Conservation (phyloP, 2,329 filamentous ascomycete species). For the Fusarium aywerte region DNA sequence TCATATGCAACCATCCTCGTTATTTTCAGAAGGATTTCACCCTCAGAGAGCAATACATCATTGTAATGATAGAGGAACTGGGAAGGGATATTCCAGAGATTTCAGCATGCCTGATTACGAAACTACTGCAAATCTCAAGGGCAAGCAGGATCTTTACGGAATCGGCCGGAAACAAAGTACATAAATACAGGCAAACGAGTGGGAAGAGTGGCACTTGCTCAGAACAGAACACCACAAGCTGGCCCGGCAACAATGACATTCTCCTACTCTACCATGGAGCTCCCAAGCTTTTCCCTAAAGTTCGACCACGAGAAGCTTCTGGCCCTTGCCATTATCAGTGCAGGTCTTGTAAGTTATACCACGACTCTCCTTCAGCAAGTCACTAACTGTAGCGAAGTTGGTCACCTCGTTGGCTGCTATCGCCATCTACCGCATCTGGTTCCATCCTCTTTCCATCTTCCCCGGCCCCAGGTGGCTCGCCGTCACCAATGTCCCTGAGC, state of each 20-base stretch:
- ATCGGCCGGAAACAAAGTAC: neutral
- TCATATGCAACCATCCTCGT: neutral
- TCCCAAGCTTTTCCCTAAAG: neutral
- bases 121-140: neutral
- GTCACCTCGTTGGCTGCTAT: neutral
- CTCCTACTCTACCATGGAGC: neutral
- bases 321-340: neutral
- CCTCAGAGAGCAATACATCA: neutral
- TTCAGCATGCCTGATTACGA: neutral
- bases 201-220: neutral
- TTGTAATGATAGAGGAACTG: neutral
- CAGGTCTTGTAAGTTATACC: neutral
- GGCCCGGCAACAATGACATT: neutral
- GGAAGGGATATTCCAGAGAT: too few relatives aligned
- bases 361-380: rapidly evolving
- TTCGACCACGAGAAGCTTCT: neutral
- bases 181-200: neutral
- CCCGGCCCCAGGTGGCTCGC: neutral
- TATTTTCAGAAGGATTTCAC: neutral
- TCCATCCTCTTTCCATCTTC: neutral
- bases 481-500: neutral
- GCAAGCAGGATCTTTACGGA: neutral
- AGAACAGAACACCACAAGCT: neutral
- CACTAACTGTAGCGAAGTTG: neutral
- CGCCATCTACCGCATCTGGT: neutral